These are phyloP conservation scores for Castanopsis chinensis DNA, from an alignment of 306 rosid genomes.

Conservation along the genomic window DNA sequence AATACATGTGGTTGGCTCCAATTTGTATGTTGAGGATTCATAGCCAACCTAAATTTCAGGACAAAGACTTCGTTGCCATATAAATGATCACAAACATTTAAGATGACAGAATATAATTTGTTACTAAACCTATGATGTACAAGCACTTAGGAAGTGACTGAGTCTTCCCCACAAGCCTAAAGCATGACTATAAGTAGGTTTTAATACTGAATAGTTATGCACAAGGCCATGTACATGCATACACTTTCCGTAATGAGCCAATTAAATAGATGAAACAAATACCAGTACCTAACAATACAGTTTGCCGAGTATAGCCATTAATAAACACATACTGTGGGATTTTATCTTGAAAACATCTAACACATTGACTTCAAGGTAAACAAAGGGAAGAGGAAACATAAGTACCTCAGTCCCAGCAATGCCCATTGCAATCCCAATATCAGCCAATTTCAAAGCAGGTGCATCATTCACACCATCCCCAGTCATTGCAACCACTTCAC, in stretches of 20 bases:
- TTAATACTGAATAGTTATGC: background rate
- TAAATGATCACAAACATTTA: background rate
- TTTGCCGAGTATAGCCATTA: background rate
- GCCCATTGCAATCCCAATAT: conserved; percentile 98
- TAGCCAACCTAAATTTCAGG: no score
- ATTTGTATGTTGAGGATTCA: no score
- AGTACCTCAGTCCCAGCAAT: conserved; percentile 94
- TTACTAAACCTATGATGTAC: background rate
- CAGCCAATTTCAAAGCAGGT: conserved; percentile 96
- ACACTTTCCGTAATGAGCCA: background rate
- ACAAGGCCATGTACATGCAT: background rate
- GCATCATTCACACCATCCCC: conserved; percentile 98
- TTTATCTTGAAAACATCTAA: background rate
- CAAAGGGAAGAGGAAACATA: background rate
- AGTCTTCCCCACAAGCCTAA: background rate
- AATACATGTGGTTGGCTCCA: no score
- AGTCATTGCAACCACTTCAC: conserved; percentile 91
- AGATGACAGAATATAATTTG: background rate
- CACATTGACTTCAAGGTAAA: background rate
- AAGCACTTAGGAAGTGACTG: background rate
- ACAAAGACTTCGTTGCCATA: no score
- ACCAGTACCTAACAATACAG: background rate
- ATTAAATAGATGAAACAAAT: background rate
- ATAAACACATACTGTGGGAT: background rate
- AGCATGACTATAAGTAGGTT: background rate